These are phyloP conservation scores for Quercus variabilis DNA, from an alignment of 306 rosid species.

Conservation along the genomic window DNA sequence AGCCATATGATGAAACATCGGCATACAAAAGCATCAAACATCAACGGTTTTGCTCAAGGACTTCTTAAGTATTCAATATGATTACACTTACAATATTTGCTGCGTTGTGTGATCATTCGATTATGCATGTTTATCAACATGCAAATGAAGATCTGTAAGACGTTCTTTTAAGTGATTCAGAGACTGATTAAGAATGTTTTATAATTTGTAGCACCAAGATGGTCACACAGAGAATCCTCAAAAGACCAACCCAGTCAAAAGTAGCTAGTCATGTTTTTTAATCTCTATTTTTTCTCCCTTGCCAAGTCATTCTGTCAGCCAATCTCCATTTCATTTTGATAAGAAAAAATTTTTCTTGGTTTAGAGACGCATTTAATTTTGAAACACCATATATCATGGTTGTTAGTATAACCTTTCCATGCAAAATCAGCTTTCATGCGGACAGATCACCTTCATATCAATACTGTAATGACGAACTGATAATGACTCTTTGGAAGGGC, in stretches of 20 bases:
- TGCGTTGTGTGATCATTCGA: background rate
- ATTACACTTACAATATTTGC: background rate
- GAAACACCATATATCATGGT: background rate
- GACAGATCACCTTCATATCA: constrained; percentile 2
- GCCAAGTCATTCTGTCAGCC: background rate
- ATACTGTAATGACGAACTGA: background rate
- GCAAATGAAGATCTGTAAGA: background rate
- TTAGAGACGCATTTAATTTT: background rate
- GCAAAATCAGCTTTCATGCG: background rate
- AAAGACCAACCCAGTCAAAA: background rate
- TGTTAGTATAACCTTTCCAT: constrained; percentile 1
- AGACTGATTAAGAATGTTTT: background rate
- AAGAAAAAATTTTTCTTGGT: background rate
- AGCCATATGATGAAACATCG: background rate
- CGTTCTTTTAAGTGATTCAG: background rate
- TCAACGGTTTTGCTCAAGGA: constrained; percentile 16
- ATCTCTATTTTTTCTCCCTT: background rate
- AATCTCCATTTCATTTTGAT: background rate
- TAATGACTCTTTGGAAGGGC: background rate
- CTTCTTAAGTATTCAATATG: background rate
- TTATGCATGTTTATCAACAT: background rate
- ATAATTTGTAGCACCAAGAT: constrained; percentile 1
- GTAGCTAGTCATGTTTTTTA: background rate
- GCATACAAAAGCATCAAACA: constrained; percentile 6
- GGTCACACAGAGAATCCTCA: background rate